Percentiles rank a stretch among this genome's conserved stretches.
These are phyloP conservation scores for Metarhizium anisopliae DNA, from an alignment of 2,329 filamentous ascomycete species.

Conservation along the genomic window DNA sequence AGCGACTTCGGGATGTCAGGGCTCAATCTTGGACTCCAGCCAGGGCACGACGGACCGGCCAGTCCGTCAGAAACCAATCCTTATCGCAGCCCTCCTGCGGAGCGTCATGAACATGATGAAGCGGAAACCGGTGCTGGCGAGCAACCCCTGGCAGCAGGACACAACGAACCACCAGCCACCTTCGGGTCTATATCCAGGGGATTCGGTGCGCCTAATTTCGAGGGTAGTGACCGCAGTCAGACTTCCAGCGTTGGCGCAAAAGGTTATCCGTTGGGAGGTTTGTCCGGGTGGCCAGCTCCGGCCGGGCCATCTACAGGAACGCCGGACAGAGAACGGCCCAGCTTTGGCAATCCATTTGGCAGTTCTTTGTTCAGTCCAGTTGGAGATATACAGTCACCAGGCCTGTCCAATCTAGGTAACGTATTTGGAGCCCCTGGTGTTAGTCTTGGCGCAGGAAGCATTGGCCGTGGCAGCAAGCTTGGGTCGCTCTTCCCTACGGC, in stretches of 20 bases:
- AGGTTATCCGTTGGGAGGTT: conserved; percentile 56
- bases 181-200: conserved; percentile 49
- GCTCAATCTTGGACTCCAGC: conserved; percentile 46
- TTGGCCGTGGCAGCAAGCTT: conserved; percentile 71
- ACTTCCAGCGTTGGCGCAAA: conserved; percentile 81
- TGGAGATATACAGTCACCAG: conserved; percentile 69
- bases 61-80: conserved; percentile 96
- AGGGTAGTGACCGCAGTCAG: conserved; percentile 83
- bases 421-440: conserved; percentile 59
- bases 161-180: conserved; percentile 30
- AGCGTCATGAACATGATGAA: conserved; percentile 58
- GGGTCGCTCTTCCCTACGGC: conserved; percentile 78
- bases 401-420: conserved; percentile 56
- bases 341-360: conserved; percentile 56
- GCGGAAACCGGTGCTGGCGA: conserved; percentile 43
- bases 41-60: conserved; percentile 58
- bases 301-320: conserved; percentile 51
- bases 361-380: conserved; percentile 72
- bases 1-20: conserved; percentile 56
- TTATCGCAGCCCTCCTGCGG: conserved; percentile 81
- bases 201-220: conserved; percentile 42
- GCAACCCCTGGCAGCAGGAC: conserved; percentile 32
- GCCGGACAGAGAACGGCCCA: conserved; percentile 55
- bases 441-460: conserved; percentile 51
- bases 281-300: conserved; percentile 54